phyloP scores from a whole-genome alignment of 306 rosid genomes.

The Carpinus viminea region DNA sequence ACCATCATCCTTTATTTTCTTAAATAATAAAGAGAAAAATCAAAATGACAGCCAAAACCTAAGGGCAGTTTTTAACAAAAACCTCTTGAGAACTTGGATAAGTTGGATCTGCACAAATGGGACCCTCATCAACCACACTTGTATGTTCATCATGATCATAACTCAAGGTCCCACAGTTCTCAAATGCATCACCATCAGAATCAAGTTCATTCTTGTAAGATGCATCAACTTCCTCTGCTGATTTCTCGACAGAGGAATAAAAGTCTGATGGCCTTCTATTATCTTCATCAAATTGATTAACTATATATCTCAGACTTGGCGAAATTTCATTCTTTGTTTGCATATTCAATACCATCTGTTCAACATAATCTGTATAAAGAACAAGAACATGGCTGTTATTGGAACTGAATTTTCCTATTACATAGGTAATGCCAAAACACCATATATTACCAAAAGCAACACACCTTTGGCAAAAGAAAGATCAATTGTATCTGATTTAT shows the following conservation, averaged over 20 bases:
- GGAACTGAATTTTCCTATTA: conserved; percentile 21
- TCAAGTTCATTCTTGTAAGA: conserved; percentile 43
- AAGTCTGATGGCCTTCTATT: conserved; percentile 71
- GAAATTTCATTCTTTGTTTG: conserved; percentile 78
- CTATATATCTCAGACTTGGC: conserved; percentile 72
- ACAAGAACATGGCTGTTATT: conserved; percentile 10
- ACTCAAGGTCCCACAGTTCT: conserved; percentile 54
- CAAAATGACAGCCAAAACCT: conserved; percentile 4
- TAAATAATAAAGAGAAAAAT: conserved; percentile 14
- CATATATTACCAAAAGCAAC: conserved; percentile 33
- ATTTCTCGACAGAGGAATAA: conserved; percentile 38
- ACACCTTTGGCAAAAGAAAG: conserved; percentile 85
- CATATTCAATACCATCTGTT: conserved; percentile 71
- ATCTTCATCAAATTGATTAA: conserved; percentile 72
- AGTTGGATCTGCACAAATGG: conserved; percentile 55
- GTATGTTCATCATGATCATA: conserved; percentile 60
- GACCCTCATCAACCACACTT: conserved; percentile 50
- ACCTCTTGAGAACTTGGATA: conserved; percentile 73
- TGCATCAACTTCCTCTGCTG: conserved; percentile 43
- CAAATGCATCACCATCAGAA: conserved; percentile 51
- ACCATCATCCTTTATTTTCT: conserved; percentile 20
- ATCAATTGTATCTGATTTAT: conserved; percentile 64
- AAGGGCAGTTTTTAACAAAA: conserved; percentile 6
- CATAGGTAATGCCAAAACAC: conserved; percentile 28
- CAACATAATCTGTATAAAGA: conserved; percentile 59